Evolutionary conservation across 257 asterid species (phyloP).

Genomic region (Capsicum baccatum): DNA sequence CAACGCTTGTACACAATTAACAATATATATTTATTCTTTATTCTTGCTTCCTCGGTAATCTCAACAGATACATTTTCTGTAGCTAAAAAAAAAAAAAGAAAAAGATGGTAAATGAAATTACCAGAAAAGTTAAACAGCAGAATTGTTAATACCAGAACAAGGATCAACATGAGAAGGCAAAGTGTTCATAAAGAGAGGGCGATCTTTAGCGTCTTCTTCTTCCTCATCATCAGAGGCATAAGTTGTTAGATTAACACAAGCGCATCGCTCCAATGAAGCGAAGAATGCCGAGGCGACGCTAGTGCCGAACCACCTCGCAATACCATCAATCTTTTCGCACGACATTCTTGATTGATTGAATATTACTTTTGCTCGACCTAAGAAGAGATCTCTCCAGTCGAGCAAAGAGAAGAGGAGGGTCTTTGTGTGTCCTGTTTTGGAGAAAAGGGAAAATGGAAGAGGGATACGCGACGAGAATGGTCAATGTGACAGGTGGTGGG

Average conservation of each 20-base stretch:
- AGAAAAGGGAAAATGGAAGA: neutral
- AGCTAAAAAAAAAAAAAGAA: neutral
- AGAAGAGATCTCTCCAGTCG: neutral
- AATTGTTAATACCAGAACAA: conserved; percentile 43
- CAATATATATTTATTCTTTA: neutral
- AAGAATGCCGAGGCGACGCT: conserved; percentile 91
- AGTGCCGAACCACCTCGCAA: conserved; percentile 90
- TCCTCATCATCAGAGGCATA: conserved; percentile 81
- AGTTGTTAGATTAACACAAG: conserved; percentile 85
- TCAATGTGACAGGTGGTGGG: neutral
- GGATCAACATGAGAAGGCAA: conserved; percentile 48
- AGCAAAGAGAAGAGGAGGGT: conserved; percentile 17
- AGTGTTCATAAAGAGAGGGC: conserved; percentile 75
- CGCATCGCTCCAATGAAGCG: conserved; percentile 89
- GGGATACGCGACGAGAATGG: neutral
- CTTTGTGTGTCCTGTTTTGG: neutral
- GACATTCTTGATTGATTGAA: conserved; percentile 43
- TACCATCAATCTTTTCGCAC: conserved; percentile 71
- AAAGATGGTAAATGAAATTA: neutral
- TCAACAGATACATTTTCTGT: no score
- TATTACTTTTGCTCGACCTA: neutral
- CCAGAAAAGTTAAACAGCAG: conserved; percentile 41
- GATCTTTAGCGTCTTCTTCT: conserved; percentile 76
- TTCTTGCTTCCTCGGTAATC: neutral
- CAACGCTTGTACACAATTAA: neutral